Evolutionary conservation across 805 yeast species (phyloP).

Genomic region (Ogataea ganodermae): DNA sequence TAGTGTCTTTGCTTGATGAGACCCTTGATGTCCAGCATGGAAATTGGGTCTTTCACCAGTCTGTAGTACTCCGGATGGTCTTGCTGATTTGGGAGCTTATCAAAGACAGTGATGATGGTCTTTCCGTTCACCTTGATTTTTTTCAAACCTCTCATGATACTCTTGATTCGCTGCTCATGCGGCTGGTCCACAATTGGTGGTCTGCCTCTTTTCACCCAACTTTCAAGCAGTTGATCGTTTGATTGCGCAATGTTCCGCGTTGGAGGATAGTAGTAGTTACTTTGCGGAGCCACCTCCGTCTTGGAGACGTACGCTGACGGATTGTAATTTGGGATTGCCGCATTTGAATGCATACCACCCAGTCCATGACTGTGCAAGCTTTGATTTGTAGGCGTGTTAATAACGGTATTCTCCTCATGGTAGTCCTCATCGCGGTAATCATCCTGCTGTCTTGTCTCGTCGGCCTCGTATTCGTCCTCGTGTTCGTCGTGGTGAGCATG

Average conservation of each 20-base stretch:
- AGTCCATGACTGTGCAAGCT: slow-evolving; percentile 7
- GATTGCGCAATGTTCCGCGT: slow-evolving; percentile 23
- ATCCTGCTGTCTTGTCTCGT: slow-evolving; percentile 26
- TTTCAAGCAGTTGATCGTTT: slow-evolving; percentile 31
- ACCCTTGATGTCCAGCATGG: slow-evolving; percentile 72
- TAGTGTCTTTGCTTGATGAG: slow-evolving; percentile 86
- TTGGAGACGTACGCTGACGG: slow-evolving; percentile 31
- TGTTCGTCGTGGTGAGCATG: slow-evolving; percentile 19
- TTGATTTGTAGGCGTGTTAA: slow-evolving; percentile 5
- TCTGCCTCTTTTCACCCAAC: slow-evolving; percentile 76
- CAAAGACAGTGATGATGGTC: slow-evolving; percentile 55
- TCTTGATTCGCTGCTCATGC: slow-evolving; percentile 88
- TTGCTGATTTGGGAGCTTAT: slow-evolving; percentile 74
- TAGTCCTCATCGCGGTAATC: slow-evolving; percentile 26
- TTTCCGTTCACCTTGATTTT: slow-evolving; percentile 64
- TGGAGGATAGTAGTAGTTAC: slow-evolving; percentile 33
- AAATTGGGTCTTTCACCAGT: slow-evolving; percentile 58
- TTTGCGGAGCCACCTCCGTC: slow-evolving; percentile 29
- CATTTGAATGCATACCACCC: slow-evolving; percentile 9
- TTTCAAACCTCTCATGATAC: slow-evolving; percentile 77
- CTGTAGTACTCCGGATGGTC: slow-evolving; percentile 56
- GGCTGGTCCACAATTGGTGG: slow-evolving; percentile 92
- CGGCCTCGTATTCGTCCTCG: slow-evolving; percentile 22
- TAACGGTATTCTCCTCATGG: slow-evolving; percentile 11
- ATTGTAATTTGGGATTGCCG: slow-evolving; percentile 25